phyloP scores from a whole-genome alignment of 2,329 filamentous ascomycete species.

The Rhinocladiella similis region DNA sequence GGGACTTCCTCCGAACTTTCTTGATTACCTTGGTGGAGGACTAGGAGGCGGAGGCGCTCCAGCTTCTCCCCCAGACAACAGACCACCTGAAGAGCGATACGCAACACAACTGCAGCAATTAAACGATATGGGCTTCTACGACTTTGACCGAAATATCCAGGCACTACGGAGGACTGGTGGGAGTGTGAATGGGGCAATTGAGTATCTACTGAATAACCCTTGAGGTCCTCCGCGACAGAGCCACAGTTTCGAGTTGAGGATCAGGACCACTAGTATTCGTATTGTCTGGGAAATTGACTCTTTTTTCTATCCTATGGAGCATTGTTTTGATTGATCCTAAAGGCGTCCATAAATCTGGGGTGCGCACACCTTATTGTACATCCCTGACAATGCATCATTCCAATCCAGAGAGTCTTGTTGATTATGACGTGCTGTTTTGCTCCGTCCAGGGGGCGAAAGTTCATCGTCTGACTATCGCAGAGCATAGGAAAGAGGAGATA shows the following conservation, averaged over 20 bases:
- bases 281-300: too few relatives aligned
- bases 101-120: constrained; percentile 86
- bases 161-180: constrained; percentile 86
- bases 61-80: constrained; percentile 69
- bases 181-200: constrained; percentile 76
- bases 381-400: neutral
- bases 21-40: constrained; percentile 35
- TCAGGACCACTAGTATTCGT: too few relatives aligned
- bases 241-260: neutral
- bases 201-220: constrained; percentile 30
- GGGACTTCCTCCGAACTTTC: constrained; percentile 24
- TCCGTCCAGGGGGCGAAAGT: too few relatives aligned
- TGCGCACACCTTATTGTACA: neutral
- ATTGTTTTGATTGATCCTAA: too few relatives aligned
- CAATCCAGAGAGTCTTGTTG: too few relatives aligned
- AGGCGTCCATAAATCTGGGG: too few relatives aligned
- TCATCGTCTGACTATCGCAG: too few relatives aligned
- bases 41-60: constrained; percentile 34
- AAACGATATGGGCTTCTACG: constrained; percentile 98
- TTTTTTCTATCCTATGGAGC: too few relatives aligned
- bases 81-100: constrained; percentile 91
- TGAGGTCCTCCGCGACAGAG: constrained; percentile 2
- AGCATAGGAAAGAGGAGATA: too few relatives aligned
- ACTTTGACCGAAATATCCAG: constrained; percentile 90
- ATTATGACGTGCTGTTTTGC: too few relatives aligned